These are phyloP conservation scores for Alternaria tenuissima DNA, from an alignment of 2,329 filamentous ascomycete genomes.

Conservation along the genomic window DNA sequence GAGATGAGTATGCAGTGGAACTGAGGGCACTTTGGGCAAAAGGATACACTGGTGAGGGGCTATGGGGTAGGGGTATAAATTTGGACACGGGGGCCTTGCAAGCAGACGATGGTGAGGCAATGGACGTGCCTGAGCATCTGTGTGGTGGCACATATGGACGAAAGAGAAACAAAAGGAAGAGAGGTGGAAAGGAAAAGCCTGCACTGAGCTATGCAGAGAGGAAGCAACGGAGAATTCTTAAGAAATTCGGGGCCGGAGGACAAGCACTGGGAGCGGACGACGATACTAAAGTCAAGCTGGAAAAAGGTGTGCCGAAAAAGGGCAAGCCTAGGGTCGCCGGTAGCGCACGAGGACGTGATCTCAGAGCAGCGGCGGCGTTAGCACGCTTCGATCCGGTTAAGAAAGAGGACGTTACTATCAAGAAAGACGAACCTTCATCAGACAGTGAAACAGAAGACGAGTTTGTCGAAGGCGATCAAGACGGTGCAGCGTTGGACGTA, in stretches of 20 bases:
- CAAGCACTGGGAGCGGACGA: conserved; percentile 74
- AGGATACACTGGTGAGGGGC: conserved; percentile 79
- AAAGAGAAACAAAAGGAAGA: conserved; percentile 62
- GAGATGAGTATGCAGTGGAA: conserved; percentile 75
- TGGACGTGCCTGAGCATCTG: conserved; percentile 64
- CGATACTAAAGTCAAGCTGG: conserved; percentile 69
- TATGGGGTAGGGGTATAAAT: conserved; percentile 78
- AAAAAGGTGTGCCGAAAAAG: conserved; percentile 68
- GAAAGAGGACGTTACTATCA: conserved; percentile 52
- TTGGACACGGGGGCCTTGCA: conserved; percentile 59
- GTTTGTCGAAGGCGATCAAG: conserved; percentile 43
- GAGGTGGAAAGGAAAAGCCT: conserved; percentile 53
- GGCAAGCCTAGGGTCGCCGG: conserved; percentile 77
- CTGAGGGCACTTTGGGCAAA: conserved; percentile 75
- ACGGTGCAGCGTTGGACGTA: conserved; percentile 67
- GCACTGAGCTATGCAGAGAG: conserved; percentile 73
- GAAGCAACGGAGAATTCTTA: conserved; percentile 75
- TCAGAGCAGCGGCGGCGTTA: conserved; percentile 78
- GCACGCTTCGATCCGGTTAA: conserved; percentile 70
- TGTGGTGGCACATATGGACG: conserved; percentile 81
- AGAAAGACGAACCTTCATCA: conserved; percentile 45
- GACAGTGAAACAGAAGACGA: conserved; percentile 50
- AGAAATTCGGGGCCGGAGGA: conserved; percentile 79
- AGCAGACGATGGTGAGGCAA: conserved; percentile 31
- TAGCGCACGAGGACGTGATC: conserved; percentile 76